A percentile compares a stretch with the other conserved stretches of the same genome.
Conservation (phyloP, 73 alveolate genomes). For the Paramecium primaurelia region DNA sequence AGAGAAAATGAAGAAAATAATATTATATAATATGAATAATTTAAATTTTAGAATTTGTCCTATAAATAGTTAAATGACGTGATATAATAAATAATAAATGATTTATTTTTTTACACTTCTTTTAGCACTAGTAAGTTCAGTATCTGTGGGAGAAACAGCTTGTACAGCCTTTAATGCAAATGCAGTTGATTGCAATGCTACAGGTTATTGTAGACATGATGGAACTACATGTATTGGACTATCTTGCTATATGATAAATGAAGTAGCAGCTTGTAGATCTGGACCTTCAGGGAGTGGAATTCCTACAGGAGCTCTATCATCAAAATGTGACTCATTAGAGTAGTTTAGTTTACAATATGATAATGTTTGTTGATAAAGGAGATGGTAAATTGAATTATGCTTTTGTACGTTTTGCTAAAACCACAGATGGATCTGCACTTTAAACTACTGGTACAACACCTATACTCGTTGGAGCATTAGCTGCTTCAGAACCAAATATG, state of each 20-base stretch:
- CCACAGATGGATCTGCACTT: background rate
- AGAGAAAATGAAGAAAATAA: background rate
- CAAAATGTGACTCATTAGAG: background rate
- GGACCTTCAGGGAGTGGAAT: background rate
- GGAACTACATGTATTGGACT: background rate
- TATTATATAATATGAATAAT: background rate
- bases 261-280: background rate
- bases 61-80: background rate
- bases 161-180: background rate
- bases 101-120: background rate
- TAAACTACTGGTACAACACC: background rate
- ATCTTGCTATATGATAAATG: background rate
- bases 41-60: background rate
- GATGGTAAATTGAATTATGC: conserved; percentile 16
- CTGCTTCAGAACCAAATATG: too few species aligned
- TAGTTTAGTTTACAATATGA: background rate
- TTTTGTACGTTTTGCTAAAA: background rate
- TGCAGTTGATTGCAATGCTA: background rate
- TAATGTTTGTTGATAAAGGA: background rate
- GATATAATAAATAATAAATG: background rate
- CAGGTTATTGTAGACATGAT: background rate
- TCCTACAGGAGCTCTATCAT: background rate
- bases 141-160: background rate
- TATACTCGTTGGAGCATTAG: background rate
- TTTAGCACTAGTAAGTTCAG: background rate